Conservation (phyloP, 441 rosid species). For the Adansonia rubrostipa region DNA sequence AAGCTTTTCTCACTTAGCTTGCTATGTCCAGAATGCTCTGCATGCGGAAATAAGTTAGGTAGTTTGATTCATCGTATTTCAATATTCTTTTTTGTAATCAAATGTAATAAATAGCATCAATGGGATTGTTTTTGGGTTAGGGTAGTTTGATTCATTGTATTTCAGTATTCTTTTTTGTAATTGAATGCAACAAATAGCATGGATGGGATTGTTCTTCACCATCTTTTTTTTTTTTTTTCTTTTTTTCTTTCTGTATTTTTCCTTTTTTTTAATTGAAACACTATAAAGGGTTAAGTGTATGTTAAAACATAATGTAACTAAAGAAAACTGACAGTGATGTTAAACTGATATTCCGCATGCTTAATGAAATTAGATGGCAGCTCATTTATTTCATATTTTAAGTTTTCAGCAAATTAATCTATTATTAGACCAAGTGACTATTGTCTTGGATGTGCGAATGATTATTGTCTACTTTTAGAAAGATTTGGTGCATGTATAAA, state of each 20-base stretch:
- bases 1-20: neutral
- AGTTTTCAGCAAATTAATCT: neutral
- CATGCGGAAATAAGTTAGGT: neutral
- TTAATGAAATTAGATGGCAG: conserved; percentile 14
- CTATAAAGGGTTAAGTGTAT: neutral
- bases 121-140: neutral
- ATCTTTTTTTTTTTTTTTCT: neutral
- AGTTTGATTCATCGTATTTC: neutral
- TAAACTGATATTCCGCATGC: neutral
- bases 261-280: neutral
- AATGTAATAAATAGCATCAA: neutral
- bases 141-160: neutral
- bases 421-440: neutral
- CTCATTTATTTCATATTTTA: neutral
- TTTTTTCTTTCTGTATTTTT: neutral
- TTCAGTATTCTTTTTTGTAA: neutral
- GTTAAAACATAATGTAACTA: neutral
- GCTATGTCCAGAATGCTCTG: neutral
- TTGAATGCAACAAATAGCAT: neutral
- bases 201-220: neutral
- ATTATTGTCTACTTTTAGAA: conserved; percentile 9
- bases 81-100: neutral
- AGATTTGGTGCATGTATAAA: neutral
- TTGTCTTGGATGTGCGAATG: neutral
- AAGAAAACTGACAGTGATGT: neutral